Conservation (phyloP, 2,329 filamentous ascomycete genomes). For the Neofusicoccum kwambonambiense region DNA sequence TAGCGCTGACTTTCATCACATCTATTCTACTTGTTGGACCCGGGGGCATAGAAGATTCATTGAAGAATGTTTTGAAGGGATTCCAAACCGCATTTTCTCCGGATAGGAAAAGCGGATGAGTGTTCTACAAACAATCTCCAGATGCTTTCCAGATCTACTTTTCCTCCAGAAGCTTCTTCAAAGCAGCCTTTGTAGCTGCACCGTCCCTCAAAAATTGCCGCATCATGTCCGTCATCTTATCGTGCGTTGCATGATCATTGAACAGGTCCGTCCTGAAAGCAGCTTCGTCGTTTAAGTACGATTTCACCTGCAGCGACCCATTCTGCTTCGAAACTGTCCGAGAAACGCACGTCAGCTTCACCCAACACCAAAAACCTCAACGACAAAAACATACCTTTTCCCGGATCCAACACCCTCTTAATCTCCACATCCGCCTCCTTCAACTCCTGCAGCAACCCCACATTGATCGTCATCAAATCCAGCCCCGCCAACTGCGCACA, state of each 20-base stretch:
- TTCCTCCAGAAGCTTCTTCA: background rate
- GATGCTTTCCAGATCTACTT: background rate
- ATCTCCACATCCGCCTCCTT: constrained; percentile 19
- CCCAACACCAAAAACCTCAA: background rate
- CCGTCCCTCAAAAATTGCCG: constrained; percentile 2
- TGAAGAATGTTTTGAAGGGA: no score
- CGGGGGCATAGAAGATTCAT: no score
- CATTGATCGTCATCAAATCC: constrained; percentile 59
- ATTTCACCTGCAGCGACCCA: background rate
- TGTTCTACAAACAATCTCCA: no score
- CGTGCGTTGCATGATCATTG: constrained; percentile 3
- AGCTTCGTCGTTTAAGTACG: background rate
- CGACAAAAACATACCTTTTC: background rate
- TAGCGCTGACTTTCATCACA: no score
- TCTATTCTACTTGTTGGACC: no score
- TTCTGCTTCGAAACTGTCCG: background rate
- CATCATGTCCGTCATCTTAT: constrained; percentile 12
- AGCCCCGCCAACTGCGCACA: constrained; percentile 59
- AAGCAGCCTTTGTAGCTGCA: background rate
- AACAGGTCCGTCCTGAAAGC: constrained; percentile 7
- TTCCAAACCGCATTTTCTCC: no score
- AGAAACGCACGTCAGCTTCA: background rate
- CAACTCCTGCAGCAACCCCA: constrained; percentile 46
- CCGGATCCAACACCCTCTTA: background rate
- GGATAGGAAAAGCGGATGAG: no score